Conservation (phyloP, 352 stramenopile species). For the Globisporangium polare region DNA sequence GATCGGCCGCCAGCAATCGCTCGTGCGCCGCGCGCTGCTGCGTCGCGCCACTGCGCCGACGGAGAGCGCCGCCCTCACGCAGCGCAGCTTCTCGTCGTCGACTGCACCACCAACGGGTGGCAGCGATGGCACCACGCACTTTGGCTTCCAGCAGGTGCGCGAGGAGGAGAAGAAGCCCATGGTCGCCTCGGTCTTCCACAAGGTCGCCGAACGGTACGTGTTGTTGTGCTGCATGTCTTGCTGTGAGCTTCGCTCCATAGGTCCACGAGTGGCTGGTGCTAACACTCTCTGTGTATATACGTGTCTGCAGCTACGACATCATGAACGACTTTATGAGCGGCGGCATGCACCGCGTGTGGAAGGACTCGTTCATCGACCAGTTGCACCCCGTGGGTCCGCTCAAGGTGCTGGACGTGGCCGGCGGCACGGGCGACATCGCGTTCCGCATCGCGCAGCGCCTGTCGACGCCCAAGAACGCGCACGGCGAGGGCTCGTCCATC, state of each 20-base stretch:
- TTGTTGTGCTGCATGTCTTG: background rate
- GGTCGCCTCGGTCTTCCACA: conserved; percentile 97
- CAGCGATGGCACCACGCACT: conserved; percentile 63
- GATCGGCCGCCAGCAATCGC: conserved; percentile 12
- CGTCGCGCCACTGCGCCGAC: background rate
- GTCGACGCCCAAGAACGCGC: conserved; percentile 19
- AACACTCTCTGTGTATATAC: background rate
- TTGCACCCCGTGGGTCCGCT: conserved; percentile 73
- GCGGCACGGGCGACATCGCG: conserved; percentile 98
- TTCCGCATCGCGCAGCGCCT: conserved; percentile 94
- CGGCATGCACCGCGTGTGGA: conserved; percentile 95
- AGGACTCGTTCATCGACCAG: conserved; percentile 94
- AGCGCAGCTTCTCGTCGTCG: background rate
- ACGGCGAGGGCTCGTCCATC: conserved; percentile 66
- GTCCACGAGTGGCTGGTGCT: background rate
- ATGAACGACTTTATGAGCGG: conserved; percentile 99
- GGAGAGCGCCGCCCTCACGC: background rate
- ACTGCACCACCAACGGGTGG: background rate
- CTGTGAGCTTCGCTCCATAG: background rate
- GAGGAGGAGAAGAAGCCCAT: conserved; percentile 93
- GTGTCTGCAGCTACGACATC: conserved; percentile 85
- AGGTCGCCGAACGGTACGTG: conserved; percentile 93
- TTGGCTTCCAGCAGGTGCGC: conserved; percentile 88
- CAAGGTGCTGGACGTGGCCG: conserved; percentile 94
- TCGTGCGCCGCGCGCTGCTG: conserved; percentile 6